phyloP scores from a whole-genome alignment of 768 basidiomycete species.

The Suillus lakei region DNA sequence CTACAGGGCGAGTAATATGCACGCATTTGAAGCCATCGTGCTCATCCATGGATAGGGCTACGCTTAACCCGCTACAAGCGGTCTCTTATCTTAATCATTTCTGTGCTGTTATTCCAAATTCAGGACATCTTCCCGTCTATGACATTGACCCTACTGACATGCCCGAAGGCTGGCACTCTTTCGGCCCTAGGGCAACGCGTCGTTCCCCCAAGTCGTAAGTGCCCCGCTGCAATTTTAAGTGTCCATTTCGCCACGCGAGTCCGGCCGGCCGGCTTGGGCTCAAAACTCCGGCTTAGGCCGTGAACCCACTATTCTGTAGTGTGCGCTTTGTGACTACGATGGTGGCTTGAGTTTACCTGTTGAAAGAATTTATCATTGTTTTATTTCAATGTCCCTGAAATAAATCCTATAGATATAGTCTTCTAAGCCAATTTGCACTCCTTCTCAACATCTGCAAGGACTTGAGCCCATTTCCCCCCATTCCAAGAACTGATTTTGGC shows the following conservation, averaged over 20 bases:
- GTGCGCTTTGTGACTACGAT: neutral
- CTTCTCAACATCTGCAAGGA: conserved; percentile 28
- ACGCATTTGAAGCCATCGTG: neutral
- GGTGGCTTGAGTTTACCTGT: neutral
- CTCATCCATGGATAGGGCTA: conserved; percentile 50
- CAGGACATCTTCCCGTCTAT: conserved; percentile 59
- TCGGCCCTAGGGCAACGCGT: conserved; percentile 29
- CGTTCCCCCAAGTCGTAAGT: too few species aligned
- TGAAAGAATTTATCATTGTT: neutral
- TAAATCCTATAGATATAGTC: neutral
- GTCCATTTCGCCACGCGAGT: too few species aligned
- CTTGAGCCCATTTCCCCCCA: conserved; percentile 29
- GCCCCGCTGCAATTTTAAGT: too few species aligned
- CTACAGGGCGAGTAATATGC: conserved; percentile 60
- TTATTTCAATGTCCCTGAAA: neutral
- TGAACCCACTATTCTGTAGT: too few species aligned
- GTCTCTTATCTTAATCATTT: conserved; percentile 75
- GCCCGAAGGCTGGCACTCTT: conserved; percentile 63
- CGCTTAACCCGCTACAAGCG: conserved; percentile 72
- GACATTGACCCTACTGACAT: conserved; percentile 71
- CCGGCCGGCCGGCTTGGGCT: too few species aligned
- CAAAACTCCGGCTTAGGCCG: too few species aligned
- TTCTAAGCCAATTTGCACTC: conserved; percentile 27
- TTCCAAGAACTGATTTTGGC: conserved; percentile 27
- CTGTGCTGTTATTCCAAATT: conserved; percentile 67